Evolutionary conservation across 2,329 filamentous ascomycete species (phyloP), one percentile per base, ranked within the genome.

Genomic region (Fusarium sp.): DNA sequence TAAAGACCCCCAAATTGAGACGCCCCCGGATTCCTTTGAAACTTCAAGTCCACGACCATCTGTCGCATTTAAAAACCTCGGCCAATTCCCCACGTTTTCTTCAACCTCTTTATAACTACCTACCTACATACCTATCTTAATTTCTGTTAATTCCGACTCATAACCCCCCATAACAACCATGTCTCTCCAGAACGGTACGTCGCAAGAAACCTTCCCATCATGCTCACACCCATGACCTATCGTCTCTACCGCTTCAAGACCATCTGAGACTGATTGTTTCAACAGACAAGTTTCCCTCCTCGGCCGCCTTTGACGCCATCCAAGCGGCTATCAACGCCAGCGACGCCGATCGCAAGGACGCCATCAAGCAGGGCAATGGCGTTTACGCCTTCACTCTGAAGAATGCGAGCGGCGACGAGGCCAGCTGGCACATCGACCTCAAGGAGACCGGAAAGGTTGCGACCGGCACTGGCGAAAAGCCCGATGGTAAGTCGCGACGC

Each of bases 401-500:
- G 87, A 99, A 99, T 86, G 81, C 84, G 61, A 86, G 86, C 26
- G 93, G 93, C 74, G 88, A 94, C 80, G 90, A 89, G 62, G 89
- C 93, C 76, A 92, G 89, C 82, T 99, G 96, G 96, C 89, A 97
- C 84, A 92, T 99, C 74, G 96, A 99, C 80, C 89, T 99, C 67
- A 97, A 97, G 86, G 88, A 97, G 76, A 91, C 90, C 67, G 96
- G 96, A 69, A 87, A 86, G 57, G 94, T 97, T 41, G 91, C 87
- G 74, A 91, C 91, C 77, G 96, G 96, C 57, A 79, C 87, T 28
- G 91, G 91, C 73, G 88, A 87, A 72, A 97, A 97, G 84, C 90
- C 95, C 40, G 93, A 90, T 78, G 92, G 93, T 97, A 79, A 76
- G 88, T 81, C 30, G 38, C 23, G 13, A 49, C 18, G 10, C 44